Evolutionary conservation across 2,329 filamentous ascomycete genomes (phyloP), one percentile per base, ranked within the genome.

Genomic region (Fusarium anguioides): DNA sequence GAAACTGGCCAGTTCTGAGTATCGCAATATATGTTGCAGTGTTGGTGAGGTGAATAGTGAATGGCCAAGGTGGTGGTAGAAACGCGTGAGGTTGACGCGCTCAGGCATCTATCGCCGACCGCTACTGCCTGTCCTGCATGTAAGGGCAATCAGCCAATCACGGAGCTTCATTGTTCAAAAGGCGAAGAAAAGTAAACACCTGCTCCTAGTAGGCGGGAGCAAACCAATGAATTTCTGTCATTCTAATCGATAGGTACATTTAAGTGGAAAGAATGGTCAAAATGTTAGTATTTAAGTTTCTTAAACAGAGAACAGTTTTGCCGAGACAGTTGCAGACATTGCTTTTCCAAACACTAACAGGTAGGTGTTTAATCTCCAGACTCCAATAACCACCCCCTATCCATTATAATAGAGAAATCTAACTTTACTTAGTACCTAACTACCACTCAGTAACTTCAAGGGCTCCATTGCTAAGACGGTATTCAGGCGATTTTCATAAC

Each of bases 51-150:
- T 31, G 35, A 29, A 42, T n/a, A n/a, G 24, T 27, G n/a, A 14
- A 33, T 6, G 15, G 15, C 9, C 6, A 58, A 47, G 24, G 14
- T 29, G 27, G 27, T 62, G 42, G 41, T 24, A 39, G n/a, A 45
- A 58, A 66, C 70, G 59, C 66, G 66, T 66, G 64, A 70, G 64
- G 50, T 67, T 55, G 67, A 67, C 52, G 58, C 64, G 65, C 50
- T 33, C 50, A 64, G 44, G 52, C 52, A 68, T 46, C 26, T 31
- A 36, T 44, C 44, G 33, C 46, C 50, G 53, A 36, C 35, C 39
- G 29, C 35, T 54, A n/a, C 44, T 69, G 60, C 50, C 55, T 62
- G n/a, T n/a, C n/a, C 44, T 68, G 55, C 50, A 46, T 61, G 60
- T 29, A 15, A 31, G 14, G 20, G n/a, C 14, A 17, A 9, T 4